A percentile compares a stretch with the other conserved stretches of the same genome.
phyloP scores from a whole-genome alignment of 177 flowering plant species.

The Vitis hybrid region DNA sequence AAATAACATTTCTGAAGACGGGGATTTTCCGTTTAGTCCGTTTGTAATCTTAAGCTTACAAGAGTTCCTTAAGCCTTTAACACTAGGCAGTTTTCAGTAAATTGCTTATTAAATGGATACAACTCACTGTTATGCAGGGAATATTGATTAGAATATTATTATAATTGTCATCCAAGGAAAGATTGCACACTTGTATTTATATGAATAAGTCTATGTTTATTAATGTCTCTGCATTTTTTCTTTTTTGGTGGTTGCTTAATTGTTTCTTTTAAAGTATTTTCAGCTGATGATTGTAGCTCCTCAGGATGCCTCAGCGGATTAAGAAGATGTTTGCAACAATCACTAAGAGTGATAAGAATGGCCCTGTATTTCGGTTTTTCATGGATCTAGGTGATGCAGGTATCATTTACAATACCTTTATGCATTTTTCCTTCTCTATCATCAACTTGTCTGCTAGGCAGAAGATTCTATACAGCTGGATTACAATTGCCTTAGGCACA shows the following conservation, averaged over 20 bases:
- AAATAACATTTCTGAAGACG: no score
- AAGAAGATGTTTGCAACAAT: conserved; percentile 66
- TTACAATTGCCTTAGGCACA: background rate
- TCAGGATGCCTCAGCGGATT: conserved; percentile 87
- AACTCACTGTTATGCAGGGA: no score
- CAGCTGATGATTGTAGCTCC: conserved; percentile 4
- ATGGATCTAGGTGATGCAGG: conserved; percentile 98
- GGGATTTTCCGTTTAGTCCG: no score
- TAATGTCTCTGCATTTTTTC: background rate
- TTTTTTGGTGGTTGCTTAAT: background rate
- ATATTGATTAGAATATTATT: no score
- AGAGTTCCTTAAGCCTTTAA: no score
- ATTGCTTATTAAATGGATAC: no score
- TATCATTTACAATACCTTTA: conserved; percentile 14
- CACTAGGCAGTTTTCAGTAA: no score
- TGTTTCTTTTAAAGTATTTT: background rate
- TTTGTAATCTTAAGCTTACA: no score
- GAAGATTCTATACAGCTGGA: background rate
- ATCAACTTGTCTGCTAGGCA: background rate
- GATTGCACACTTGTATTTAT: no score
- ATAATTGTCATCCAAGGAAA: no score
- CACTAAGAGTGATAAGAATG: conserved; percentile 66
- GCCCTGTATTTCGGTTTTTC: conserved; percentile 92
- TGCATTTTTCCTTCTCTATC: background rate
- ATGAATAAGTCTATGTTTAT: no score